Conservation (phyloP, 2,329 filamentous ascomycete genomes). For the Fusarium circinatum region DNA sequence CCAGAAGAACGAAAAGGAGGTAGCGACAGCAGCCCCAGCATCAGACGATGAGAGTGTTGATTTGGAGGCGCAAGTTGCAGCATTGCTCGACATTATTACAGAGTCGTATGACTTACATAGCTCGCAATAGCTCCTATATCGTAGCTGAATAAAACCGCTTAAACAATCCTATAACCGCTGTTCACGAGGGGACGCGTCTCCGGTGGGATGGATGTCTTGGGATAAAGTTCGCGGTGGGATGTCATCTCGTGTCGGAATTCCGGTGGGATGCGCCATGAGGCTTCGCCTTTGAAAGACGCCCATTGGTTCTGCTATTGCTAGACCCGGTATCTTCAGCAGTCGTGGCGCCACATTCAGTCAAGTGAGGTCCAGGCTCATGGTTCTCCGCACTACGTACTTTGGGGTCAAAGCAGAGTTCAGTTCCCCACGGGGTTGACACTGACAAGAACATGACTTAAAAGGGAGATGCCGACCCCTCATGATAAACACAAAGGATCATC, state of each 20-base stretch:
- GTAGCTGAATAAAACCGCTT: fast-evolving
- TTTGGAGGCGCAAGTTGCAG: no score
- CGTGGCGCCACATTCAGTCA: background rate
- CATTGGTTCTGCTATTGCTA: background rate
- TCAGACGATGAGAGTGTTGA: no score
- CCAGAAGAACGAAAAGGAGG: no score
- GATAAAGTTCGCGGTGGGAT: background rate
- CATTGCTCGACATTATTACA: no score
- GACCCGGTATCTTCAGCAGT: background rate
- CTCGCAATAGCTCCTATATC: fast-evolving
- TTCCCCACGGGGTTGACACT: background rate
- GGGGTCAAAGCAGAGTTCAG: background rate
- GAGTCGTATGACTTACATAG: no score
- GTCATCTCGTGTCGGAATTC: fast-evolving
- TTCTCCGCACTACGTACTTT: background rate
- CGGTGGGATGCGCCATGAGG: background rate
- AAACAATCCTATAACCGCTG: fast-evolving
- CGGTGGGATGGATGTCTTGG: background rate
- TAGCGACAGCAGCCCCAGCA: no score
- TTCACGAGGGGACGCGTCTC: background rate
- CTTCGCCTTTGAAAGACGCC: background rate
- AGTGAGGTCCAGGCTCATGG: background rate
- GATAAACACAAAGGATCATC: fast-evolving
- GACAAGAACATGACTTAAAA: background rate
- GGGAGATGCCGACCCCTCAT: background rate